phyloP scores from a whole-genome alignment of 2,329 filamentous ascomycete species.

The Drechslerella coelobrocha region DNA sequence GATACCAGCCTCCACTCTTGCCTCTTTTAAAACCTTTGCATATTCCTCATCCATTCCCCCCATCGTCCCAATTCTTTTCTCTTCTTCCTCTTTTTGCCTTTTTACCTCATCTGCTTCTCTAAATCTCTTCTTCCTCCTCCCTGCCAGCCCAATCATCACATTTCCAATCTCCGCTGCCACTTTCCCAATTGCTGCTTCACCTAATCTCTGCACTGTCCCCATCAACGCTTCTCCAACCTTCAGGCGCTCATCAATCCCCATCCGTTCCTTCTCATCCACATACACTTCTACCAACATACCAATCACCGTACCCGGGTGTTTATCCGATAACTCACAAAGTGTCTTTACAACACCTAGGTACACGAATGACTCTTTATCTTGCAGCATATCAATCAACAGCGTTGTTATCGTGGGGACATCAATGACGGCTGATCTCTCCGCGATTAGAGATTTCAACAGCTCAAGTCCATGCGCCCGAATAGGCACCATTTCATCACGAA shows the following conservation, averaged over 20 bases:
- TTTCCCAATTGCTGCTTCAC: conserved; percentile 65
- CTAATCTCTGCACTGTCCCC: conserved; percentile 69
- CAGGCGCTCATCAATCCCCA: conserved; percentile 55
- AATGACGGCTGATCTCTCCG: conserved; percentile 65
- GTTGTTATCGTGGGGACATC: conserved; percentile 72
- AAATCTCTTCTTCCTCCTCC: conserved; percentile 66
- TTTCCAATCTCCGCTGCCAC: conserved; percentile 64
- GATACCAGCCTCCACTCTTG: conserved; percentile 44
- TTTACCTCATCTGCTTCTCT: conserved; percentile 61
- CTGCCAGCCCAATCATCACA: conserved; percentile 69
- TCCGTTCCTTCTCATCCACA: conserved; percentile 67
- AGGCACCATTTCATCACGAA: conserved; percentile 69
- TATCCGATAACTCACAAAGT: conserved; percentile 68
- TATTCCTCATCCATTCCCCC: conserved; percentile 42
- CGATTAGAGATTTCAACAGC: conserved; percentile 67
- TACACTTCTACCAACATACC: conserved; percentile 72
- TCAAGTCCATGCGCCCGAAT: conserved; percentile 72
- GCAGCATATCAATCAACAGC: conserved; percentile 69
- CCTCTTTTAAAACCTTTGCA: conserved; percentile 35
- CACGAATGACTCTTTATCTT: conserved; percentile 74
- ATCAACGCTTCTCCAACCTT: conserved; percentile 68
- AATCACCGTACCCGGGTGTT: conserved; percentile 69
- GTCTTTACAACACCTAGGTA: conserved; percentile 72
- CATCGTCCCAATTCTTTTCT: conserved; percentile 58
- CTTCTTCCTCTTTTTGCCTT: conserved; percentile 62